Conservation (phyloP, 2,329 filamentous ascomycete species). For the Sclerotinia subarctica region DNA sequence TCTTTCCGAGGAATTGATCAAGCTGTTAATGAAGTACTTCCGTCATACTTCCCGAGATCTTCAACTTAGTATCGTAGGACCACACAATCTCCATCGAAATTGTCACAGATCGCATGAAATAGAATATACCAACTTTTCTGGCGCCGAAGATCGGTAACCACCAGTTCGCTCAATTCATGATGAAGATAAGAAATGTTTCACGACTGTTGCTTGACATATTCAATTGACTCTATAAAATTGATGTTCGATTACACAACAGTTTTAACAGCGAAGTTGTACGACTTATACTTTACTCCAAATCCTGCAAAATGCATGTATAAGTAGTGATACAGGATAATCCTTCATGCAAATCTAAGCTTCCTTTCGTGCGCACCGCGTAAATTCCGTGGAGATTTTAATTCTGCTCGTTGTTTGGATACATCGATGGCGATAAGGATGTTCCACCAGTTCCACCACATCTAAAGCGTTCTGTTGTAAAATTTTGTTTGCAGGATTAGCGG, state of each 20-base stretch:
- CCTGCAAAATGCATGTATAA: background rate
- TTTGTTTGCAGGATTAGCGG: background rate
- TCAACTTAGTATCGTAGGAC: background rate
- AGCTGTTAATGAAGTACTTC: background rate
- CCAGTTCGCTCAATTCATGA: background rate
- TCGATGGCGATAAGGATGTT: conserved; percentile 1
- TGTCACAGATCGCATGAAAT: background rate
- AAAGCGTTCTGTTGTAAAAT: background rate
- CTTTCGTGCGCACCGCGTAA: background rate
- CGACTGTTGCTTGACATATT: conserved; percentile 1
- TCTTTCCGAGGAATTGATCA: background rate
- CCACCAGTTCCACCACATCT: conserved; percentile 10
- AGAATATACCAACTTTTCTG: background rate
- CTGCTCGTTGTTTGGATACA: background rate
- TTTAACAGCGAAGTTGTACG: background rate
- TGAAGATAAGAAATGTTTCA: conserved; percentile 16
- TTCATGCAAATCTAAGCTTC: conserved; percentile 2
- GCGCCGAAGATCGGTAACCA: background rate
- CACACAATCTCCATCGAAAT: background rate
- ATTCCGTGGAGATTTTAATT: background rate
- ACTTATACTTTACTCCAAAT: background rate
- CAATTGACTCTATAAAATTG: background rate
- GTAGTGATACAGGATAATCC: conserved; percentile 3
- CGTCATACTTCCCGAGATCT: background rate
- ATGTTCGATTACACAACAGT: background rate